Percentiles rank a stretch among this genome's conserved stretches.
phyloP scores from a whole-genome alignment of 805 yeast genomes.

The Wickerhamomyces chaumierensis region DNA sequence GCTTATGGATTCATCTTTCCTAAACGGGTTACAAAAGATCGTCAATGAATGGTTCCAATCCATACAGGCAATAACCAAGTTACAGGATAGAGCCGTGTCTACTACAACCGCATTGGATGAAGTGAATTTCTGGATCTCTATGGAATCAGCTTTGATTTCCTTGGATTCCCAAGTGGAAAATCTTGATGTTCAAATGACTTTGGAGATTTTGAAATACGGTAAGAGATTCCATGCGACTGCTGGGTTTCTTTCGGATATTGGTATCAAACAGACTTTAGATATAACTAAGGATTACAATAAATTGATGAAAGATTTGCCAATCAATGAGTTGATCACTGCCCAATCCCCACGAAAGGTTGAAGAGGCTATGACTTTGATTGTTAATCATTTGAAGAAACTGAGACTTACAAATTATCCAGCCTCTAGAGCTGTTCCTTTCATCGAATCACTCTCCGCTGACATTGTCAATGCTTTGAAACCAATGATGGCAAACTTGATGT shows the following conservation, averaged over 20 bases:
- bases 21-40: slow-evolving; percentile 58
- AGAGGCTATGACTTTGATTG: slow-evolving; percentile 33
- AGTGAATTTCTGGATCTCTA: slow-evolving; percentile 64
- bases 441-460: slow-evolving; percentile 54
- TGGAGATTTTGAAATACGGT: slow-evolving; percentile 52
- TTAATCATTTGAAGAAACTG: slow-evolving; percentile 54
- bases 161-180: slow-evolving; percentile 48
- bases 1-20: slow-evolving; percentile 37
- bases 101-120: slow-evolving; percentile 57
- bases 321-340: slow-evolving; percentile 43
- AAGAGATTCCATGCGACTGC: slow-evolving; percentile 74
- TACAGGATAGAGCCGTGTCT: slow-evolving; percentile 35
- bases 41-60: slow-evolving; percentile 69
- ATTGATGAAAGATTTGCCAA: slow-evolving; percentile 60
- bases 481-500: slow-evolving; percentile 34
- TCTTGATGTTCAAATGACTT: slow-evolving; percentile 41
- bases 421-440: slow-evolving; percentile 48
- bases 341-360: slow-evolving; percentile 32
- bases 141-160: slow-evolving; percentile 47
- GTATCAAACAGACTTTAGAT: slow-evolving; percentile 42
- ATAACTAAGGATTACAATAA: slow-evolving; percentile 46
- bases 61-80: slow-evolving; percentile 42
- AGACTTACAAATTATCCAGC: slow-evolving; percentile 53
- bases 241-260: slow-evolving; percentile 63
- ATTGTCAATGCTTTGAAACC: slow-evolving; percentile 33